These are phyloP conservation scores for Mortierella antarctica DNA, from an alignment of 192 early-diverging fungal species.

Conservation along the genomic window DNA sequence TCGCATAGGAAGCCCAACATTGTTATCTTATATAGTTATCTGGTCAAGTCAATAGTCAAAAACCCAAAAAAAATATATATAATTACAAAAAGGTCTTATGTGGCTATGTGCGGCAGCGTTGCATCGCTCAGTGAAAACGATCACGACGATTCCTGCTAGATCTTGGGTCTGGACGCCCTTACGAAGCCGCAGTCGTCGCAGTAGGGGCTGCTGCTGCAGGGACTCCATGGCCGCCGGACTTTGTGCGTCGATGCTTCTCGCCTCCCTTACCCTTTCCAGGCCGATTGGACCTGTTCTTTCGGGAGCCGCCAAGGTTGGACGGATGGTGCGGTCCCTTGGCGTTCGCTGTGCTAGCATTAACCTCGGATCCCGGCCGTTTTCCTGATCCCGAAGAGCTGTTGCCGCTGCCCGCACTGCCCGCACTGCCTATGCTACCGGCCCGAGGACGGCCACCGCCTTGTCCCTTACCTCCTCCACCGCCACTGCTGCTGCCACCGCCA, in stretches of 20 bases:
- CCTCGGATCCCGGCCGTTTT: constrained; percentile 1
- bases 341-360: not conserved
- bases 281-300: constrained; percentile 20
- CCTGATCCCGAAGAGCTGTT: constrained; percentile 15
- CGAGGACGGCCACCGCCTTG: not conserved
- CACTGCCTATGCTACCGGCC: not conserved
- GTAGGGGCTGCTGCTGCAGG: not conserved
- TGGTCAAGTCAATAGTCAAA: not conserved
- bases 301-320: not conserved
- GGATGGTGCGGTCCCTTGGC: not conserved
- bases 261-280: constrained; percentile 35
- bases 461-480: not conserved
- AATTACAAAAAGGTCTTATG: not conserved
- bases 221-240: not conserved
- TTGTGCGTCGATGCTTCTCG: not conserved
- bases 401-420: constrained; percentile 8
- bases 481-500: constrained; percentile 5
- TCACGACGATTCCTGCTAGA: too few relatives aligned
- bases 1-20: not conserved
- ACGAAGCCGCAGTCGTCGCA: not conserved
- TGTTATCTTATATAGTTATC: not conserved
- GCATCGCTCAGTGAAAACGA: too few relatives aligned
- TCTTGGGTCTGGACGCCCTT: not conserved
- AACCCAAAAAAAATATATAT: not conserved
- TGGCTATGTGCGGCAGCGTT: too few relatives aligned